Evolutionary conservation across 352 stramenopile genomes (phyloP).

Genomic region (Peronosclerospora sorghi): DNA sequence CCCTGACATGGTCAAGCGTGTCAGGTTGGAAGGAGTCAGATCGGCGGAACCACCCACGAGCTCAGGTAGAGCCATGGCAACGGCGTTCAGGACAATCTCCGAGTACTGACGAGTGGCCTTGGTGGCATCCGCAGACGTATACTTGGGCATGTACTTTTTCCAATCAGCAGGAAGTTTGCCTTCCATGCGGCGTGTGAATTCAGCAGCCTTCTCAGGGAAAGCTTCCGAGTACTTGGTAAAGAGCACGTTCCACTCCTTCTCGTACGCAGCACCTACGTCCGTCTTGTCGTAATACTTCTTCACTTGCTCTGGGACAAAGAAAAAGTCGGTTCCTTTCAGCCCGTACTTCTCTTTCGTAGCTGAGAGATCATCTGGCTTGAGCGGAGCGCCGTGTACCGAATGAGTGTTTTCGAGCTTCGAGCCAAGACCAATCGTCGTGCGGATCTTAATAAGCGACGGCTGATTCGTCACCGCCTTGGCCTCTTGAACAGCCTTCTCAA

Average conservation of each 20-base stretch:
- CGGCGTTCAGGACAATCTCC: conserved; percentile 91
- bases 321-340: conserved; percentile 87
- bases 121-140: conserved; percentile 76
- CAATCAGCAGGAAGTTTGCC: conserved; percentile 87
- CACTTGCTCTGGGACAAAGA: conserved; percentile 91
- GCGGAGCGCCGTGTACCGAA: conserved; percentile 91
- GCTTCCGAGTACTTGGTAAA: conserved; percentile 87
- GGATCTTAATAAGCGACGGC: conserved; percentile 98
- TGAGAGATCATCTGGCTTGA: conserved; percentile 91
- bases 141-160: conserved; percentile 89
- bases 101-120: conserved; percentile 92
- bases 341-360: conserved; percentile 88
- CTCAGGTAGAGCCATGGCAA: conserved; percentile 90
- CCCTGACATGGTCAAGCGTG: conserved; percentile 88
- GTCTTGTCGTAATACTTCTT: conserved; percentile 87
- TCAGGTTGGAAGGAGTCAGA: conserved; percentile 96
- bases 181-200: conserved; percentile 91
- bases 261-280: conserved; percentile 46
- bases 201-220: conserved; percentile 88
- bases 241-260: conserved; percentile 85
- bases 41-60: conserved; percentile 97
- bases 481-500: conserved; percentile 89
- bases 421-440: conserved; percentile 94
- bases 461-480: conserved; percentile 93
- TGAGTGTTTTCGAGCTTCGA: conserved; percentile 89